Evolutionary conservation across 306 rosid genomes (phyloP).

Genomic region (Phaseolus lunatus): DNA sequence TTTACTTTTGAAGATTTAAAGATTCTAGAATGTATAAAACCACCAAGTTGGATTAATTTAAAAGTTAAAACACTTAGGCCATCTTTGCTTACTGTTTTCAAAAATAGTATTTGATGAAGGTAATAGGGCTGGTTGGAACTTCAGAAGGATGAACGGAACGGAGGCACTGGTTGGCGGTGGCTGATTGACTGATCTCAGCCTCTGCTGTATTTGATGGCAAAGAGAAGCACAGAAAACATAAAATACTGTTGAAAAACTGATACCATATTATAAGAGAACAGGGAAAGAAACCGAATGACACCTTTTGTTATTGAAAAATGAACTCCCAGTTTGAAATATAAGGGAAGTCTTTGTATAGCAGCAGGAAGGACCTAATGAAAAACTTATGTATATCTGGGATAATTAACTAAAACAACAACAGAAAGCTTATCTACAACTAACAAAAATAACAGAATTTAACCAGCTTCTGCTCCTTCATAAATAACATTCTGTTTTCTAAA

Average conservation of each 20-base stretch:
- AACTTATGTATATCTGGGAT: background rate
- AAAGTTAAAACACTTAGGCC: background rate
- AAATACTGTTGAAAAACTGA: too few relatives aligned
- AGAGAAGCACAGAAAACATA: background rate
- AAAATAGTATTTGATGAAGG: background rate
- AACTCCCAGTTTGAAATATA: background rate
- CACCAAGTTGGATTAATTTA: background rate
- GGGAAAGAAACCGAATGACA: too few relatives aligned
- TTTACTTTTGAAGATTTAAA: background rate
- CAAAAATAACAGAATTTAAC: background rate
- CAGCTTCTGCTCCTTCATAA: background rate
- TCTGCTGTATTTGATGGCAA: background rate
- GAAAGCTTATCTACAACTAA: too few relatives aligned
- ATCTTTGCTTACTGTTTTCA: background rate
- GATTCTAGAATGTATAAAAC: constrained; percentile 10
- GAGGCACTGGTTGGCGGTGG: background rate
- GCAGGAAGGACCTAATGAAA: background rate
- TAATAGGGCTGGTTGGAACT: background rate
- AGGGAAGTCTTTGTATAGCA: background rate
- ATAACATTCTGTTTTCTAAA: background rate
- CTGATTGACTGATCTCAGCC: background rate
- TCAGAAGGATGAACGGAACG: background rate
- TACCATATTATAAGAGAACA: too few relatives aligned
- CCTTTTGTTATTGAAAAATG: too few relatives aligned
- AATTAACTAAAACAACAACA: too few relatives aligned